A percentile compares a stretch with the other conserved stretches of the same genome.
These are phyloP conservation scores for Podospora pseudocomata DNA, from an alignment of 495 filamentous ascomycete species.

Conservation along the genomic window DNA sequence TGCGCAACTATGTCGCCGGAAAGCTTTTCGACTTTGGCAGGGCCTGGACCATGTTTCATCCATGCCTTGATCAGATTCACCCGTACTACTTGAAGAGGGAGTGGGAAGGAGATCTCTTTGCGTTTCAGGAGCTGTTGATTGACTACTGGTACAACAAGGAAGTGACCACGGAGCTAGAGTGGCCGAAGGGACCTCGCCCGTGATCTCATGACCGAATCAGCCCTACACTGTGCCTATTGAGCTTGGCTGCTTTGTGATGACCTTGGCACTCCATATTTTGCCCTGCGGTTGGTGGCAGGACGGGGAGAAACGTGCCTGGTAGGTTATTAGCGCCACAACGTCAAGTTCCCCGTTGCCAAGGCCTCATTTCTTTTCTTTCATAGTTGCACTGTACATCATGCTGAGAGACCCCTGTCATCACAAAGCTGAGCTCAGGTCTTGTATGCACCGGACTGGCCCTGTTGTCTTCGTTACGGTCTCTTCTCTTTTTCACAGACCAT, in stretches of 20 bases:
- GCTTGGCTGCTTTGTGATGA: background rate
- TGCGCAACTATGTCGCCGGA: slow-evolving; percentile 19
- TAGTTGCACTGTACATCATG: too few relatives aligned
- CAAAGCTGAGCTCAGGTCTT: background rate
- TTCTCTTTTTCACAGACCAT: background rate
- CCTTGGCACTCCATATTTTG: background rate
- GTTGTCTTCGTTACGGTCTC: background rate
- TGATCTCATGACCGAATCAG: background rate
- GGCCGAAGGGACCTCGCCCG: background rate
- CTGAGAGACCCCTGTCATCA: too few relatives aligned
- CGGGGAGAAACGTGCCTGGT: too few relatives aligned
- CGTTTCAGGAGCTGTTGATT: slow-evolving; percentile 1
- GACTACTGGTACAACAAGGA: background rate
- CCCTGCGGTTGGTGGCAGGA: background rate
- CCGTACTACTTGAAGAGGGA: slow-evolving; percentile 1
- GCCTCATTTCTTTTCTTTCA: background rate
- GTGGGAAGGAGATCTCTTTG: too few relatives aligned
- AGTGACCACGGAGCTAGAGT: background rate
- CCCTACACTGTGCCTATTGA: background rate
- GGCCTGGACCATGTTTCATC: slow-evolving; percentile 20
- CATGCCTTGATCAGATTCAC: slow-evolving; percentile 6
- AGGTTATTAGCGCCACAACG: too few relatives aligned
- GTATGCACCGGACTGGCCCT: background rate
- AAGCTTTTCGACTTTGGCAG: slow-evolving; percentile 24
- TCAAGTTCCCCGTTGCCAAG: background rate